These are phyloP conservation scores for Hypsizygus marmoreus DNA, from an alignment of 768 basidiomycete species.

Conservation along the genomic window DNA sequence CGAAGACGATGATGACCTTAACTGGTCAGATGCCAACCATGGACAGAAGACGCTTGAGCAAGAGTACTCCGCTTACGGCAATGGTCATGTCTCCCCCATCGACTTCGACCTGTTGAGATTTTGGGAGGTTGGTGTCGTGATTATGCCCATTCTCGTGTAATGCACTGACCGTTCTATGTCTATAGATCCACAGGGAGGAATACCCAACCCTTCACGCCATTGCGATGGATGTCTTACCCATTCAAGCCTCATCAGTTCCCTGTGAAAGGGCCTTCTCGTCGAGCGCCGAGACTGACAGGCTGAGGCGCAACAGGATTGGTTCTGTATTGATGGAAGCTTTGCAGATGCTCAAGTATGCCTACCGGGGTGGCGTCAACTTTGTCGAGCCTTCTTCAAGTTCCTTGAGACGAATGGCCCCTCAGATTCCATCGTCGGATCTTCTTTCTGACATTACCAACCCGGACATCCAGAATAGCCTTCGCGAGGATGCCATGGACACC, in stretches of 20 bases:
- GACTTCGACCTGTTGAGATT: background rate
- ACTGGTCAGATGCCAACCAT: background rate
- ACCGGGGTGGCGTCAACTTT: background rate
- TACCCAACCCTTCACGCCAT: background rate
- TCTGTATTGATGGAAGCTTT: too few species aligned
- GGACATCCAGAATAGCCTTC: too few species aligned
- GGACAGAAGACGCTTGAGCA: slow-evolving; percentile 1
- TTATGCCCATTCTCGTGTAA: background rate
- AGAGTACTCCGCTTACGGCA: slow-evolving; percentile 6
- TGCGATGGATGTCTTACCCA: background rate
- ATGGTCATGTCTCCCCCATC: background rate
- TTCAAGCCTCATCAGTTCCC: background rate
- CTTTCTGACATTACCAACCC: too few species aligned
- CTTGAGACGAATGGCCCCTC: background rate
- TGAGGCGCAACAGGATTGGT: background rate
- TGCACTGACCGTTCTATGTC: background rate
- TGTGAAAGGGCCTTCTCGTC: background rate
- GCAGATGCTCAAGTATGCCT: background rate
- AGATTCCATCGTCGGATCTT: background rate
- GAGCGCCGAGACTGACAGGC: background rate
- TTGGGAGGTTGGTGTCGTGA: slow-evolving; percentile 8
- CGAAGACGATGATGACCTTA: background rate
- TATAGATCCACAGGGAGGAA: background rate
- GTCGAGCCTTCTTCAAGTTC: background rate
- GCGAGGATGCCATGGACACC: background rate